Base-by-base conservation (phyloP, 768 basidiomycete genomes). In the Termitomyces bulborhizus region DNA sequence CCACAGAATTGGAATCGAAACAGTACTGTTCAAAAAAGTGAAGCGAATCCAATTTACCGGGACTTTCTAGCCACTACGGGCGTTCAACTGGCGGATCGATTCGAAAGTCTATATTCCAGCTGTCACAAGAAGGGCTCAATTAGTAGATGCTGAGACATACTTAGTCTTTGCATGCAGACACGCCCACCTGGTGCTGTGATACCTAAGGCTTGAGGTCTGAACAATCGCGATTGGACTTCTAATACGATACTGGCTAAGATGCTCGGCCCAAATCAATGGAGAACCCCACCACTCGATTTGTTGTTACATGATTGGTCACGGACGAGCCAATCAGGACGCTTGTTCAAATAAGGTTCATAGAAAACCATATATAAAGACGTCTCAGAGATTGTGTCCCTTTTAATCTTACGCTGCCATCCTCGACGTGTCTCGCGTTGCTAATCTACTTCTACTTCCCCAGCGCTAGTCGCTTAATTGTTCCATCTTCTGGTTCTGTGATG, bases 1-100 rank as follows among this genome's bases (percentile, higher is more conserved):
- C 21, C 21, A 21, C 21, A 21, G 76, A 79, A 68, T 81, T 29
- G 29, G 29, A 29, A 79, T 63, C 84, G 82, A 82, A 69, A 69
- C 49, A 48, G 64, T 4, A 61, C 66, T 9, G 62, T 74, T 39
- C 62, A 76, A 55, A 79, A 73, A 53, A 82, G 80, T 62, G 64
- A 72, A 45, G 71, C 70, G 8, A 55, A 16, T 63, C 71, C 13
- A 69, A 67, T 12, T 62, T 73, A 26, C 63, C 72, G n/a, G 70
- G 76, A 18, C 76, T 81, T 36, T 67, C 68, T 18, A 56, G 63
- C 16, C 62, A 68, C 42, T 55, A 54, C 26, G 57, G 63, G 61
- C n/a, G 21, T 21, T 56, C 58, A 8, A 46, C 62, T 34, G 27
- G 41, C 13, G 3, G 29, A 29, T 43, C 37, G 7, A 27, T 43